Evolutionary conservation across 2,329 filamentous ascomycete genomes (phyloP), one percentile per base, ranked within the genome.

Genomic region (Fusarium succisae): DNA sequence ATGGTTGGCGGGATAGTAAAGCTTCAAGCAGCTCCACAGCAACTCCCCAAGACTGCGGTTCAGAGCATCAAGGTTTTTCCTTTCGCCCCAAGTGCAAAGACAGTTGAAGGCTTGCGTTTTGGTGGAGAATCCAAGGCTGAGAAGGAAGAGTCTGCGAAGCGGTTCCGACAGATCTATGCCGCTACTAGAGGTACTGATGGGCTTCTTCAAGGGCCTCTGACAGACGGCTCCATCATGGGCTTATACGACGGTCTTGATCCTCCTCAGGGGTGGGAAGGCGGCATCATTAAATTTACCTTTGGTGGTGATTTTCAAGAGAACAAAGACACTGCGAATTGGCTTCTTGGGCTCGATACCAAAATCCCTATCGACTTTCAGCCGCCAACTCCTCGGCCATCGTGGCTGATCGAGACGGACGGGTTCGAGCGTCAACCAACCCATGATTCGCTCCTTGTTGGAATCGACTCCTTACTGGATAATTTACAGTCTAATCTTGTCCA

Each of bases 1-100:
- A 88, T 97, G 58, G 93, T 97, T 15, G 96, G 96, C 18, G 94
- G 95, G 2, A 90, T 98, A 47, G 89, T 98, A 63, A 94, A 96
- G 70, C 87, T 99, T 37, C 95, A 98, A 80, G 91, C 93, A 15
- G 95, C 96, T 2, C 91, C 94, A 20, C 85, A 88, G 45, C 93
- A 92, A 59, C 84, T 94, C n/a, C 86, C 91, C 11, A 90, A 91
- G 66, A 91, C 89, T 45, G 87, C 90, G 1, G 85, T 94, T 10
- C 87, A 88, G 63, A 85, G 90, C 9, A 83, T 98, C 66, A 95
- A 93, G 76, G 86, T 99, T 5, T 93, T 93, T 63, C 96, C 96
- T 0, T 98, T 98, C 78, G 87, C 90, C 7, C 84, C 87, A 2
- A 83, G 84, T 28, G 84, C 86, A 8, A 91, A 90, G 75, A 83